Percentiles rank a stretch among this genome's conserved stretches.
Conservation (phyloP, 1,284 basidiomycete genomes). For the Ustilago xerochloae region DNA sequence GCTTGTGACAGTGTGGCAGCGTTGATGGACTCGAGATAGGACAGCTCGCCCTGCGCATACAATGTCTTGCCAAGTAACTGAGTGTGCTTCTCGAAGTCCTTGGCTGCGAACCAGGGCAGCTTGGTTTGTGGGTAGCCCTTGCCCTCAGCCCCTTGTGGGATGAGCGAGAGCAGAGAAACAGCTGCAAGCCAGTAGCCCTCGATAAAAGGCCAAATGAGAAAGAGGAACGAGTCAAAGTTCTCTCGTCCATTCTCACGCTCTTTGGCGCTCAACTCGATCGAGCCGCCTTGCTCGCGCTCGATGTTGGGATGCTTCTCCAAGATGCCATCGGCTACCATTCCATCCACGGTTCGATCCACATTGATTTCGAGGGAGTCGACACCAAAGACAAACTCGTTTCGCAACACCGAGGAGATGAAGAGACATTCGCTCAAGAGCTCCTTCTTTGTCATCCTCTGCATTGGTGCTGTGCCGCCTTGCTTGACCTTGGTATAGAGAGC, state of each 20-base stretch:
- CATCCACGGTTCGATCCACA: conserved; percentile 56
- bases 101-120: conserved; percentile 66
- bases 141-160: conserved; percentile 35
- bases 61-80: conserved; percentile 69
- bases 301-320: conserved; percentile 35
- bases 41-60: conserved; percentile 67
- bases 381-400: conserved; percentile 69
- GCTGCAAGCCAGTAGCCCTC: conserved; percentile 69
- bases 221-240: conserved; percentile 65
- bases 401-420: conserved; percentile 66
- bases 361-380: conserved; percentile 66
- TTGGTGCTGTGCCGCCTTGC: conserved; percentile 64
- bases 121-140: conserved; percentile 28
- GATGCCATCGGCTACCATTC: conserved; percentile 44
- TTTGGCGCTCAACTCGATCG: conserved; percentile 34
- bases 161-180: conserved; percentile 66
- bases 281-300: conserved; percentile 36
- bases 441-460: conserved; percentile 63
- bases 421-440: conserved; percentile 57
- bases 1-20: conserved; percentile 60
- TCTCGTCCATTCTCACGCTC: conserved; percentile 66
- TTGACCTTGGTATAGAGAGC: conserved; percentile 68
- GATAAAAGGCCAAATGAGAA: conserved; percentile 65
- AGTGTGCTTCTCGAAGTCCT: conserved; percentile 66
- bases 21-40: conserved; percentile 67